These are phyloP conservation scores for Apiotrichum sp. DNA, from an alignment of 1,284 basidiomycete genomes.

Conservation along the genomic window DNA sequence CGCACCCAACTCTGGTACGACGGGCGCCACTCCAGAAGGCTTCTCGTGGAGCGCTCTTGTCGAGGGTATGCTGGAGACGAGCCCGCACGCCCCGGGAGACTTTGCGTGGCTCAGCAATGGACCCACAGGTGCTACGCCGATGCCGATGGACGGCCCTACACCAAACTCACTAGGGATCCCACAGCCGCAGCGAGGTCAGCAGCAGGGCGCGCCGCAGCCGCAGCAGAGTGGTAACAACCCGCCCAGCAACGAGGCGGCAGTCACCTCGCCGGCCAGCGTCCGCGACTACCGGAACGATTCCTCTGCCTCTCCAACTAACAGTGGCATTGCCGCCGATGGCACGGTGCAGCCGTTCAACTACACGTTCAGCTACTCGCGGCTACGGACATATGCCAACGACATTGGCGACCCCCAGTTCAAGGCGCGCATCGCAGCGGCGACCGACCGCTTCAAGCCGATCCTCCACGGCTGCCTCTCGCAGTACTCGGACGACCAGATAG, in stretches of 20 bases:
- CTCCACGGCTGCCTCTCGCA: constrained; percentile 14
- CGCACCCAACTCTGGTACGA: no score
- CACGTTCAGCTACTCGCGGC: constrained; percentile 17
- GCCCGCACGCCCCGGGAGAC: constrained; percentile 1
- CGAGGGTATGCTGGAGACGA: constrained; percentile 15
- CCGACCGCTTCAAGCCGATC: constrained; percentile 17
- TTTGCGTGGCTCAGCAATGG: constrained; percentile 12
- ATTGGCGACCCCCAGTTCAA: constrained; percentile 6
- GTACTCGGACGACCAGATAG: constrained; percentile 13
- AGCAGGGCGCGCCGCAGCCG: not conserved
- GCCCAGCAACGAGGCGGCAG: not conserved
- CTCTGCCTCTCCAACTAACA: constrained; percentile 1
- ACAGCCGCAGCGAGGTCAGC: not conserved
- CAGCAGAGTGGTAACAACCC: not conserved
- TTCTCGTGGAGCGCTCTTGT: constrained; percentile 19
- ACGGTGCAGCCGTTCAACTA: constrained; percentile 10
- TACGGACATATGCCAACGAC: constrained; percentile 10
- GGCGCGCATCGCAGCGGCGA: constrained; percentile 7
- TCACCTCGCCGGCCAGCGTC: not conserved
- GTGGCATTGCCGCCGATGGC: not conserved
- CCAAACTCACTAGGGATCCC: not conserved
- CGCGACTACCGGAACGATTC: not conserved
- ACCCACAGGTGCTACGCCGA: not conserved
- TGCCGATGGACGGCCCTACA: not conserved
- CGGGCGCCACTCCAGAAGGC: not conserved